phyloP scores from a whole-genome alignment of 352 stramenopile genomes.

The Globisporangium cylindrosporum region DNA sequence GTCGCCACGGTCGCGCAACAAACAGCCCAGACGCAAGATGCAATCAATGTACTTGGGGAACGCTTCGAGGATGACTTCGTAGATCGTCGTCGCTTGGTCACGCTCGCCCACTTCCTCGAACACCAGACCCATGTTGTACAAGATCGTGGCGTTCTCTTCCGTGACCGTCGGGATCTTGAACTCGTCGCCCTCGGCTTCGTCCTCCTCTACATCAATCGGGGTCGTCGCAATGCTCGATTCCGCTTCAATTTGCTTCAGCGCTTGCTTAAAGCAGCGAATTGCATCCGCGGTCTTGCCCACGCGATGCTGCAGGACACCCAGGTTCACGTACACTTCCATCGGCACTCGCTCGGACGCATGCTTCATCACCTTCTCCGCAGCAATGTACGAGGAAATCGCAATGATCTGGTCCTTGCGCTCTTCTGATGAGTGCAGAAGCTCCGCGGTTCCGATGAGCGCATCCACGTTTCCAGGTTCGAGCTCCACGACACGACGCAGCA shows the following conservation, averaged over 20 bases:
- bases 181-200: slow-evolving; percentile 33
- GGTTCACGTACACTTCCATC: slow-evolving; percentile 83
- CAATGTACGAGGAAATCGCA: slow-evolving; percentile 88
- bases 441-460: slow-evolving; percentile 75
- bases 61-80: slow-evolving; percentile 91
- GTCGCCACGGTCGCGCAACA: slow-evolving; percentile 92
- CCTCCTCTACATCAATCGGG: slow-evolving; percentile 12
- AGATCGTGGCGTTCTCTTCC: slow-evolving; percentile 89
- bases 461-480: slow-evolving; percentile 85
- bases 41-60: slow-evolving; percentile 95
- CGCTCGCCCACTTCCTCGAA: slow-evolving; percentile 93
- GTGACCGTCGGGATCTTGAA: slow-evolving; percentile 44
- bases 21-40: slow-evolving; percentile 92
- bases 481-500: slow-evolving; percentile 82
- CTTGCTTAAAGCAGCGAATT: slow-evolving; percentile 89
- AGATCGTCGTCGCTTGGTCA: slow-evolving; percentile 88
- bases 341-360: slow-evolving; percentile 76
- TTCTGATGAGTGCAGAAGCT: slow-evolving; percentile 71
- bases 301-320: slow-evolving; percentile 79
- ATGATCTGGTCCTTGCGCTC: slow-evolving; percentile 88
- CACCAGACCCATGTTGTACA: slow-evolving; percentile 95
- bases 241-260: slow-evolving; percentile 58
- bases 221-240: slow-evolving; percentile 26
- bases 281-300: slow-evolving; percentile 89
- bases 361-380: slow-evolving; percentile 85